Base-by-base conservation (phyloP, 805 yeast genomes). In the Phaffomyces thermotolerans region DNA sequence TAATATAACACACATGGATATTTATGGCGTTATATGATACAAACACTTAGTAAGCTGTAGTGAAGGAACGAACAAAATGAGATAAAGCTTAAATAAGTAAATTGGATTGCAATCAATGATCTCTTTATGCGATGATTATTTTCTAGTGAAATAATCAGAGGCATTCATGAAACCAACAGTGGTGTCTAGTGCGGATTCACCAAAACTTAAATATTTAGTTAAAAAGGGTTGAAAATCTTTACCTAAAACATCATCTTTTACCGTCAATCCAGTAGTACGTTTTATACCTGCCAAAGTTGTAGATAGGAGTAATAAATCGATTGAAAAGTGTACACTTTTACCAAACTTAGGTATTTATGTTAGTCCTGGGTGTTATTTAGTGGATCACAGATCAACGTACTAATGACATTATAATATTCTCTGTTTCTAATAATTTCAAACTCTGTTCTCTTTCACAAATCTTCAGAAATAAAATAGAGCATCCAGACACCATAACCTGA, bases 111-210 rank as follows among this genome's bases (percentile, higher is more conserved):
- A n/a, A n/a, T n/a, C n/a, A n/a, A n/a, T n/a, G n/a, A n/a, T n/a
- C n/a, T 4, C 22, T 20, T 20, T 6, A 6, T 8, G 14, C 7
- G 8, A 30, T 14, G 20, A 32, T 8, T 17, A 78, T 51, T 69
- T 76, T 53, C 88, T 74, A 39, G 66, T 78, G 62, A 90, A 93
- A 64, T 82, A 87, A 17, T 76, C 73, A 2, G 95, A 84, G 7
- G 81, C 70, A 35, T 81, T 77, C 69, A 88, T 74, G 51, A 78
- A 69, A 4, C 84, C 82, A 10, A 84, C 81, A 18, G 83, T 68
- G 43, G 77, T 74, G 57, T 89, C 96, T 51, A 82, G 79, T 3
- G 84, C 66, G 62, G 79, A 78, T 57, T 93, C 99, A n/a, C 99
- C 99, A 25, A 81, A 59, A 41, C 79, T 84, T 49, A 93, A 71